Conservation (phyloP, 2,329 filamentous ascomycete genomes). For the Metarhizium robertsii region DNA sequence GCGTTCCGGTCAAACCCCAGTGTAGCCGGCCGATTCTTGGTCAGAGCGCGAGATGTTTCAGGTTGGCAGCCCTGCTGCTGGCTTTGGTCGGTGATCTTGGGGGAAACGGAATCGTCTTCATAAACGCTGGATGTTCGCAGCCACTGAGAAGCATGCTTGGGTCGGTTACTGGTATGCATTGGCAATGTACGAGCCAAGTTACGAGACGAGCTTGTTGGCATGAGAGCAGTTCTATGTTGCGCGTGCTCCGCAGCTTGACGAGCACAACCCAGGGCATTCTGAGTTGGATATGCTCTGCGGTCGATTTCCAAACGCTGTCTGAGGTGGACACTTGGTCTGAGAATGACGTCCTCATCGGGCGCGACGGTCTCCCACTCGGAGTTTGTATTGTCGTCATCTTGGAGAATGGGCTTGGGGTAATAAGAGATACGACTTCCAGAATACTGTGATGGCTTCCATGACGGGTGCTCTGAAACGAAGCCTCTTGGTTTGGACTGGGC, state of each 20-base stretch:
- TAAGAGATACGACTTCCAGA: slow-evolving; percentile 1
- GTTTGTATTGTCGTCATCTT: slow-evolving; percentile 11
- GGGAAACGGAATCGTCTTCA: background rate
- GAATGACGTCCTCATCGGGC: background rate
- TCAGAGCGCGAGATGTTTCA: background rate
- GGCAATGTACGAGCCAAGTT: background rate
- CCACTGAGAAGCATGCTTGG: background rate
- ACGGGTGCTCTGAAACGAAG: slow-evolving; percentile 6
- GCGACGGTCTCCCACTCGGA: slow-evolving; percentile 23
- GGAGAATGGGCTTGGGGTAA: background rate
- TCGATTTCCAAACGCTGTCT: background rate
- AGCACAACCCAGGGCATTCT: background rate
- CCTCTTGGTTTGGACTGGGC: background rate
- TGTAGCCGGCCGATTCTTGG: slow-evolving; percentile 7
- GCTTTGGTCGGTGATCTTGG: background rate
- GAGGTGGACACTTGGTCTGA: background rate
- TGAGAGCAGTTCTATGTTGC: background rate
- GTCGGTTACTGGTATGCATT: background rate
- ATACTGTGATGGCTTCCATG: background rate
- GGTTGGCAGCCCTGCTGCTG: background rate
- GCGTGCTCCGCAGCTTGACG: background rate
- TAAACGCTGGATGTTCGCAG: slow-evolving; percentile 6
- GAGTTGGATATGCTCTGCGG: background rate
- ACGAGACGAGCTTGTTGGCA: background rate
- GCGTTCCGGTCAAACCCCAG: slow-evolving; percentile 4